Percentiles rank a stretch among this genome's conserved stretches.
Evolutionary conservation across 192 early-diverging fungal species (phyloP).

Genomic region (Podila minutissima): DNA sequence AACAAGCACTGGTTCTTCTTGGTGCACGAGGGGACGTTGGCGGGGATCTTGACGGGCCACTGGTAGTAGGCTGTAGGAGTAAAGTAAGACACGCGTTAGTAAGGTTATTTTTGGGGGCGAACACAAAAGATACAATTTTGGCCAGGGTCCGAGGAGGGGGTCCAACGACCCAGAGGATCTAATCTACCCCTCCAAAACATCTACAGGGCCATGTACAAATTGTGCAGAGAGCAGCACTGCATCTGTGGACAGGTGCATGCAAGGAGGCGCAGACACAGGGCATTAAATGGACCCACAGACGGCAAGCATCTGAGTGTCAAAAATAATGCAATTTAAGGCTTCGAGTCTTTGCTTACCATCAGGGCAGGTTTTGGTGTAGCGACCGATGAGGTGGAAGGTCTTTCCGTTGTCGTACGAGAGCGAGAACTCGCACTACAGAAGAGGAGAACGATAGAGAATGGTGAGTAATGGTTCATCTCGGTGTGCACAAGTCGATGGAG

Average conservation of each 20-base stretch:
- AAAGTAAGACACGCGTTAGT: neutral
- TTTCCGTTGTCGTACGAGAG: slow-evolving; percentile 72
- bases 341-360: slow-evolving; percentile 19
- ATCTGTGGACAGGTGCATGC: no score
- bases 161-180: no score
- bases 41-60: slow-evolving; percentile 55
- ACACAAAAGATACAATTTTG: no score
- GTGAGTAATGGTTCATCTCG: no score
- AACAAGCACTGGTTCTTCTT: slow-evolving; percentile 47
- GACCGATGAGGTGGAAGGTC: slow-evolving; percentile 54
- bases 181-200: no score
- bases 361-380: slow-evolving; percentile 53
- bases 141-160: no score
- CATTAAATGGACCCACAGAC: neutral
- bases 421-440: slow-evolving; percentile 70
- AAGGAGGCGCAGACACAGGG: neutral
- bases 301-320: neutral
- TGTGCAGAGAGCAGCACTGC: no score
- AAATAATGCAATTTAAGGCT: neutral
- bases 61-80: slow-evolving; percentile 22
- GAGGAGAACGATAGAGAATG: neutral
- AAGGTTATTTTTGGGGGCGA: neutral
- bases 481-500: no score
- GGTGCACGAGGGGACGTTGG: slow-evolving; percentile 46
- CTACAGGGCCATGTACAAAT: no score